Percentiles rank a stretch among this genome's conserved stretches.
Conservation (phyloP, 1,284 basidiomycete genomes). For the Rhodotorula sp. region DNA sequence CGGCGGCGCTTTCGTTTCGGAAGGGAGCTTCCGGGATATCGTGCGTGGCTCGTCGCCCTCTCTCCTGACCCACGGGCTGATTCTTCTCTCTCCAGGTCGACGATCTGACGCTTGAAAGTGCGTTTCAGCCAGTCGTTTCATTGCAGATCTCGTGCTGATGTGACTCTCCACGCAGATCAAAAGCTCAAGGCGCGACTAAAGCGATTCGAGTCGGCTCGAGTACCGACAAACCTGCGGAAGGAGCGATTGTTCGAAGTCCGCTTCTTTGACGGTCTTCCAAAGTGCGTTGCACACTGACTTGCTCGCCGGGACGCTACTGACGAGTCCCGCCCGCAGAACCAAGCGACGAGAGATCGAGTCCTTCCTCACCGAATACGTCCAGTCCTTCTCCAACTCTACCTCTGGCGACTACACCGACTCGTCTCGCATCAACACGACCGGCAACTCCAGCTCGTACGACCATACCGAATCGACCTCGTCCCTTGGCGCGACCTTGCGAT, state of each 20-base stretch:
- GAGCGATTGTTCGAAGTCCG: constrained; percentile 37
- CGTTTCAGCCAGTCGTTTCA: too few species aligned
- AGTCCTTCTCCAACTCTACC: constrained; percentile 7
- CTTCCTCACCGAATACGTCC: constrained; percentile 33
- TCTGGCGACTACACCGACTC: constrained; percentile 2
- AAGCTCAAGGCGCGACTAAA: constrained; percentile 19
- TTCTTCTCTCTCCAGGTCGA: constrained; percentile 15
- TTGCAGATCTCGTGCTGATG: too few species aligned
- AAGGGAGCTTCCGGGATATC: constrained; percentile 28
- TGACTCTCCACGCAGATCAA: constrained; percentile 29
- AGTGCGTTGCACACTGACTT: constrained; percentile 16
- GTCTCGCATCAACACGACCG: not conserved
- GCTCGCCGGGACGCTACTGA: too few species aligned
- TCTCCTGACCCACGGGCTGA: not conserved
- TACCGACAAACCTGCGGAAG: constrained; percentile 22
- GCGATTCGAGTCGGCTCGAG: constrained; percentile 21
- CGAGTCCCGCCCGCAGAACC: not conserved
- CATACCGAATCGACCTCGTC: constrained; percentile 25
- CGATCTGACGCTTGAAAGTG: constrained; percentile 31
- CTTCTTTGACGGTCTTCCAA: constrained; percentile 30
- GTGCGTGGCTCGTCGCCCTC: not conserved
- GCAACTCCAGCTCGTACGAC: not conserved
- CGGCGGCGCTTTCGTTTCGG: constrained; percentile 10
- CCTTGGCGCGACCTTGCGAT: constrained; percentile 23
- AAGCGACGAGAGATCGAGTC: constrained; percentile 32